Evolutionary conservation across 306 rosid species (phyloP).

Genomic region (Pyrus bretschneideri): DNA sequence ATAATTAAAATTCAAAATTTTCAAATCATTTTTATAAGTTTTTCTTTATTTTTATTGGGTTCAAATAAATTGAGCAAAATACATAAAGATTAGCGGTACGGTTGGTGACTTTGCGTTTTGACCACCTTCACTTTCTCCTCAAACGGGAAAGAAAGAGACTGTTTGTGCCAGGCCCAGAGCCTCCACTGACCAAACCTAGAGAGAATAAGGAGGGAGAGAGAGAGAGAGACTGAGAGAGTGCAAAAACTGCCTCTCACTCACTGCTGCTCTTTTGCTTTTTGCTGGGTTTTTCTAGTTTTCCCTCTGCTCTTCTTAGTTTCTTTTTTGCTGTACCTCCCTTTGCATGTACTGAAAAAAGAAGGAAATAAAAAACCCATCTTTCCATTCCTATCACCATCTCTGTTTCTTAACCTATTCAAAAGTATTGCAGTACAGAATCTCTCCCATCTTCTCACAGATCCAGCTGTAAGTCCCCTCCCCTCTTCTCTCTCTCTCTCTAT

Average conservation of each 20-base stretch:
- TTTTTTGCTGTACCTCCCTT: neutral
- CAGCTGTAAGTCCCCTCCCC: neutral
- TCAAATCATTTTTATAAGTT: too few species aligned
- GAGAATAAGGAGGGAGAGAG: neutral
- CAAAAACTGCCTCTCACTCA: neutral
- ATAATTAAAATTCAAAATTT: too few species aligned
- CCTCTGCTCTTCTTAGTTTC: neutral
- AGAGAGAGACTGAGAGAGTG: neutral
- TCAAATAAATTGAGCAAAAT: neutral
- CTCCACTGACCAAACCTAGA: neutral
- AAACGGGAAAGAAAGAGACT: neutral
- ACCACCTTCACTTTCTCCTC: neutral
- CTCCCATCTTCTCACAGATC: constrained; percentile 4
- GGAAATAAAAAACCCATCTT: neutral
- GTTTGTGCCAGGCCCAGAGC: neutral
- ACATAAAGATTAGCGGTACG: neutral
- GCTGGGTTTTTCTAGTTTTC: neutral
- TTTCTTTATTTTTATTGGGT: too few species aligned
- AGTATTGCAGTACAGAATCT: neutral
- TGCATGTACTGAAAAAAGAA: neutral
- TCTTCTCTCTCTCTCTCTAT: too few species aligned
- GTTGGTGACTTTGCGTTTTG: neutral
- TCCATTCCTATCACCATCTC: neutral
- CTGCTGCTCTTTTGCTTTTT: neutral
- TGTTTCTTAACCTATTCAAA: neutral